These are phyloP conservation scores for Alternaria dauci DNA, from an alignment of 2,329 filamentous ascomycete genomes.

Conservation along the genomic window DNA sequence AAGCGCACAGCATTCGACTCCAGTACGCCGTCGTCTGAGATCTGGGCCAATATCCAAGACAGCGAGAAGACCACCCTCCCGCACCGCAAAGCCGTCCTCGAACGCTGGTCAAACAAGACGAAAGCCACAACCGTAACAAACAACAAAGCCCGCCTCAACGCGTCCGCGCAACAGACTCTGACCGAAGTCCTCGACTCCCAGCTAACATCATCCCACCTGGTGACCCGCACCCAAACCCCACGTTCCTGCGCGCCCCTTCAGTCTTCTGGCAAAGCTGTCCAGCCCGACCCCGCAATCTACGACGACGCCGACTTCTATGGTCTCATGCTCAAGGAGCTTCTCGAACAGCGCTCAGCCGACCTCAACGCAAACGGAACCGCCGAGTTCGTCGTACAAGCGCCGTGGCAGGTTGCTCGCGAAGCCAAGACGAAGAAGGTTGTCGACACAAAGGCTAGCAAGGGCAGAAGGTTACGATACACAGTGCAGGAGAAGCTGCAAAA, in stretches of 20 bases:
- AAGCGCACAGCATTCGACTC: conserved; percentile 61
- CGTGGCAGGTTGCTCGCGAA: conserved; percentile 74
- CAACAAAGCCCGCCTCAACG: conserved; percentile 66
- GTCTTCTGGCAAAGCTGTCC: conserved; percentile 51
- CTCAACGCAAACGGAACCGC: conserved; percentile 55
- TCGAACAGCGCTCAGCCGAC: conserved; percentile 84
- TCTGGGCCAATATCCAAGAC: conserved; percentile 76
- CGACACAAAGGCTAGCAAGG: conserved; percentile 94
- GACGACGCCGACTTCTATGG: conserved; percentile 97
- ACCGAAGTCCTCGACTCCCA: conserved; percentile 74
- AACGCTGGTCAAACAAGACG: conserved; percentile 90
- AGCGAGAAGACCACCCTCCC: conserved; percentile 68
- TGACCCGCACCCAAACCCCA: conserved; percentile 73
- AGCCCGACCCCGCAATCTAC: conserved; percentile 67
- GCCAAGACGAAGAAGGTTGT: conserved; percentile 86
- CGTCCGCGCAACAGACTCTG: conserved; percentile 67
- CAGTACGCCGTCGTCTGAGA: conserved; percentile 67
- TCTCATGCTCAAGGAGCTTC: conserved; percentile 87
- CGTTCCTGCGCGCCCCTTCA: conserved; percentile 81
- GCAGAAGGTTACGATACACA: conserved; percentile 90
- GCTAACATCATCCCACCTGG: conserved; percentile 71
- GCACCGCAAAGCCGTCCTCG: conserved; percentile 75
- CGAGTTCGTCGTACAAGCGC: conserved; percentile 56
- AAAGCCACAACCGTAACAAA: conserved; percentile 65
- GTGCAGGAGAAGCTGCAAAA: conserved; percentile 98